phyloP scores from a whole-genome alignment of 1,284 basidiomycete species.

The Neolentinus lepideus region DNA sequence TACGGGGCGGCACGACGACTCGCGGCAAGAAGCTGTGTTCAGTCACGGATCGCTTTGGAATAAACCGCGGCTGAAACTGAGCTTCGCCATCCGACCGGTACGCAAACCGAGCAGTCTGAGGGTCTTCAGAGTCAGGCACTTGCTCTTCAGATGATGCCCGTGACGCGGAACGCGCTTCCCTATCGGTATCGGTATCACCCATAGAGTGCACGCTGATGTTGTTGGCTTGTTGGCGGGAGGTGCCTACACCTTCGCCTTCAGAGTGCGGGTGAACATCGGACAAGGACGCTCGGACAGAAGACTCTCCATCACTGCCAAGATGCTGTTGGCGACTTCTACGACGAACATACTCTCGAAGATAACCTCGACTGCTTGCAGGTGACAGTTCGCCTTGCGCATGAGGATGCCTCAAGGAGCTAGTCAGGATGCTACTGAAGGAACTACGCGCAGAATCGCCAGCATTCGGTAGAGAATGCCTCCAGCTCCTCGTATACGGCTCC shows the following conservation, averaged over 20 bases:
- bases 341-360: slow-evolving; percentile 30
- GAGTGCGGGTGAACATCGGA: slow-evolving; percentile 26
- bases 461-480: slow-evolving; percentile 22
- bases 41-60: neutral
- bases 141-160: neutral
- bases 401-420: slow-evolving; percentile 24
- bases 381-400: slow-evolving; percentile 25
- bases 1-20: slow-evolving; percentile 14
- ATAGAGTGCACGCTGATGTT: neutral
- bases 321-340: slow-evolving; percentile 26
- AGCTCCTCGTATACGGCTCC: slow-evolving; percentile 24
- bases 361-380: slow-evolving; percentile 33
- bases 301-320: slow-evolving; percentile 40
- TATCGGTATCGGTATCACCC: neutral
- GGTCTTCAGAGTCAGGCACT: neutral
- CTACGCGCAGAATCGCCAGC: slow-evolving; percentile 25
- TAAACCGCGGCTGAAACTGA: neutral
- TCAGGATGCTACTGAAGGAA: slow-evolving; percentile 29
- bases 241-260: neutral
- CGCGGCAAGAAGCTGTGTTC: neutral
- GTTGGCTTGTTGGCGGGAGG: neutral
- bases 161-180: neutral
- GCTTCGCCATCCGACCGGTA: neutral
- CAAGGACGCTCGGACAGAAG: slow-evolving; percentile 39
- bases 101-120: neutral